Base-by-base conservation (phyloP, 768 basidiomycete species). In the Suillus plorans region DNA sequence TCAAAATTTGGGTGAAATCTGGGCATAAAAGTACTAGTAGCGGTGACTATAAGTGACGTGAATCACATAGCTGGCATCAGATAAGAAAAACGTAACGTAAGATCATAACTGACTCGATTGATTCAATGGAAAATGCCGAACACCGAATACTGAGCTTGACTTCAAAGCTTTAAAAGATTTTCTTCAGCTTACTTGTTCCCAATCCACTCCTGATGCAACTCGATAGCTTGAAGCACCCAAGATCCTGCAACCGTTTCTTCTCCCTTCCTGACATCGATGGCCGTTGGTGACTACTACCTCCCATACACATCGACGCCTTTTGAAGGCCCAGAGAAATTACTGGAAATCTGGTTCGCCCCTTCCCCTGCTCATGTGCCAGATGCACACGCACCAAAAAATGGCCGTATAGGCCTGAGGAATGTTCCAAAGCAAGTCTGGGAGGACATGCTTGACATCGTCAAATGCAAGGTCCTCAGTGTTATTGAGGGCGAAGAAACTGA, bases 261-360 rank as follows among this genome's bases (percentile, higher is more conserved):
- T 65, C 28, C 49, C 25, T 37, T 37, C 36, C 52, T 49, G 28
- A 20, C 34, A 63, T n/a, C 63, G 66, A 78, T 76, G 74, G 69
- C 75, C 60, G 20, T 69, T 25, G 66, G 67, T 68, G 66, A 71
- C 64, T 60, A 69, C 42, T 65, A 61, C 56, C 34, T 67, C 34
- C 68, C 73, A 65, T 71, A 77, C 42, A 45, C 66, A 20, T 79
- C 81, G 58, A 77, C 84, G 42, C 90, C 91, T 16, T 97, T 96
- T 70, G 95, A 96, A 77, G 95, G 95, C 25, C 91, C 95, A 66
- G 95, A 97, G 80, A 97, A 97, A 75, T 85, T 98, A 49, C 86
- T 99, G 55, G 97, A 99, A 80, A 87, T 99, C 59, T 99, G 97
- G 97, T 98, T 99, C 79, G 89, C 92, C 1, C 93, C 94, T 14